Evolutionary conservation across 805 yeast genomes (phyloP).

Genomic region (Saturnispora silvae): DNA sequence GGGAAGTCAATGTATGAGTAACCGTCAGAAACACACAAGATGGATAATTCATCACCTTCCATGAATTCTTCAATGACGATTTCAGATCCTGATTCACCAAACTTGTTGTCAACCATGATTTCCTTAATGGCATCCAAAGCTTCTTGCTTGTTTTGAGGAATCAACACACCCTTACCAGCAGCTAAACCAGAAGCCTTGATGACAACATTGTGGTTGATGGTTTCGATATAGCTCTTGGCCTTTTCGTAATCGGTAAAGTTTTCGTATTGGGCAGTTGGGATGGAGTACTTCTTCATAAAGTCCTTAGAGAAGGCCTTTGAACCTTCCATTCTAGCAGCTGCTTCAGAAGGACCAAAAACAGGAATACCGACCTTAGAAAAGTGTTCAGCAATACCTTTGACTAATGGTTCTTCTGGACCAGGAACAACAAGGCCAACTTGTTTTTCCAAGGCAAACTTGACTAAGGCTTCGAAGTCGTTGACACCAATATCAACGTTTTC

Average conservation of each 20-base stretch:
- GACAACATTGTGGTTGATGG: constrained; percentile 66
- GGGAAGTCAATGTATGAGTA: constrained; percentile 85
- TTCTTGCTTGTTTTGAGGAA: constrained; percentile 76
- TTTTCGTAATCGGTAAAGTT: constrained; percentile 68
- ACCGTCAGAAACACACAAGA: constrained; percentile 88
- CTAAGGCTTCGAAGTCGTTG: constrained; percentile 58
- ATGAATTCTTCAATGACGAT: constrained; percentile 93
- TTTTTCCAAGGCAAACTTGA: constrained; percentile 61
- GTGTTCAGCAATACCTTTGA: constrained; percentile 73
- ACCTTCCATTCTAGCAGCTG: constrained; percentile 93
- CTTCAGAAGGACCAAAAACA: constrained; percentile 89
- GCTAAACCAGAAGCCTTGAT: constrained; percentile 97
- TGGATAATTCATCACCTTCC: constrained; percentile 94
- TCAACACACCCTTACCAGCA: constrained; percentile 96
- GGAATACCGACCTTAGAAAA: constrained; percentile 83
- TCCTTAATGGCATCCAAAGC: constrained; percentile 75
- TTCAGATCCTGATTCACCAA: constrained; percentile 90
- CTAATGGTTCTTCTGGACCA: constrained; percentile 99
- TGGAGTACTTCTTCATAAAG: constrained; percentile 83
- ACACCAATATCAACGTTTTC: constrained; percentile 62
- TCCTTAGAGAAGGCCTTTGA: constrained; percentile 90
- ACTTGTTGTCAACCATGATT: constrained; percentile 81
- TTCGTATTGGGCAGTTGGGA: constrained; percentile 88
- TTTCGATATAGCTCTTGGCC: constrained; percentile 62
- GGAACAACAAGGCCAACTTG: constrained; percentile 72